These are phyloP conservation scores for Talaromyces sp. DNA, from an alignment of 2,329 filamentous ascomycete species.

Conservation along the genomic window DNA sequence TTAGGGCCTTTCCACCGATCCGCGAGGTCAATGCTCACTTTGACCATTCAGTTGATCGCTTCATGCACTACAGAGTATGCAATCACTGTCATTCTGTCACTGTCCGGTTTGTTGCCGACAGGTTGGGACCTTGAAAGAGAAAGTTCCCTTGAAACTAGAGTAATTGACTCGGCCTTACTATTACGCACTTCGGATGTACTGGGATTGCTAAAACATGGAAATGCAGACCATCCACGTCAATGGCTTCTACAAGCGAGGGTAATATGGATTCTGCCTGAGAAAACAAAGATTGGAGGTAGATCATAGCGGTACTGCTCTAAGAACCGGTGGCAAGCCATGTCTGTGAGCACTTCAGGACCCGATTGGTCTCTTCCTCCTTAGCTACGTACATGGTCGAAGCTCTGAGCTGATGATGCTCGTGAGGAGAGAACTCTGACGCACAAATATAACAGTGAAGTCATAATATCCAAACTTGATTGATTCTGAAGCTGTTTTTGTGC, in stretches of 20 bases:
- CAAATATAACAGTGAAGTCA: neutral
- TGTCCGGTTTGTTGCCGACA: neutral
- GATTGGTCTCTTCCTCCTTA: neutral
- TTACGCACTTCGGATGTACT: neutral
- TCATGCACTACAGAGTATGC: neutral
- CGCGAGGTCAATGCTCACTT: neutral
- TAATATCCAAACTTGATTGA: neutral
- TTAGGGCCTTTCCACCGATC: neutral
- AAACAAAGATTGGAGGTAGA: too few species aligned
- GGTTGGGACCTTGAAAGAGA: neutral
- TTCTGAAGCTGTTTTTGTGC: neutral
- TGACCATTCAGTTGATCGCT: neutral
- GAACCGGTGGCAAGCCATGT: neutral
- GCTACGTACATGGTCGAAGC: neutral
- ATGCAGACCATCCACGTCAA: too few species aligned
- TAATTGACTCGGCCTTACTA: neutral
- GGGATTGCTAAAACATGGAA: neutral
- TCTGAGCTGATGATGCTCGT: neutral
- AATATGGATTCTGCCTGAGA: neutral
- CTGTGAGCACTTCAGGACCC: neutral
- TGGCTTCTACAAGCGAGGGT: neutral
- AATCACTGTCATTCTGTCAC: neutral
- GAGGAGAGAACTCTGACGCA: neutral
- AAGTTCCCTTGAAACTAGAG: neutral
- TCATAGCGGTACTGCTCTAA: neutral